These are phyloP conservation scores for Dunaliella salina DNA, from an alignment of 163 green algal genomes.

Conservation along the genomic window DNA sequence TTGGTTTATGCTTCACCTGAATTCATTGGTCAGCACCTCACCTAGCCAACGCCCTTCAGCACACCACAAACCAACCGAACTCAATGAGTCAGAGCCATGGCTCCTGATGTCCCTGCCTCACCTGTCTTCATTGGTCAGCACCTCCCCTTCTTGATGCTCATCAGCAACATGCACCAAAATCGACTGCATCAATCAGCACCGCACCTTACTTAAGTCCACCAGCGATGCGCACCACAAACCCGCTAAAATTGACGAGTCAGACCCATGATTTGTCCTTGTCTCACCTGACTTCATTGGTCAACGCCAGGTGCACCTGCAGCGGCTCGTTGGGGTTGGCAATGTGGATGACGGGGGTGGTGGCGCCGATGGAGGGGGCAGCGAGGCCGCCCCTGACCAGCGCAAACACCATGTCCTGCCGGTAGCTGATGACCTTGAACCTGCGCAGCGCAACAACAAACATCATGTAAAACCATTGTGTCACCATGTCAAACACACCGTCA, in stretches of 20 bases:
- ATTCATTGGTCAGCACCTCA: too few species aligned
- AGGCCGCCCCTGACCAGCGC: slow-evolving; percentile 52
- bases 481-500: too few species aligned
- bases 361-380: slow-evolving; percentile 32
- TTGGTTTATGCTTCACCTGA: too few species aligned
- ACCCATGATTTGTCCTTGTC: not conserved
- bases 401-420: slow-evolving; percentile 50
- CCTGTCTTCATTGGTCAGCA: slow-evolving; percentile 33
- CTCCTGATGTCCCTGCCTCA: slow-evolving; percentile 3
- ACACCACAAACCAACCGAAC: not conserved
- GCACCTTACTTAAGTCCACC: not conserved
- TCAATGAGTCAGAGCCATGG: not conserved
- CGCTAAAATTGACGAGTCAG: not conserved
- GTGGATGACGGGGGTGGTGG: slow-evolving; percentile 23
- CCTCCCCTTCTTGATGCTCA: too few species aligned
- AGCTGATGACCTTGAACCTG: slow-evolving; percentile 1
- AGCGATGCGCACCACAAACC: not conserved
- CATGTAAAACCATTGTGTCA: not conserved
- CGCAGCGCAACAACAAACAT: not conserved
- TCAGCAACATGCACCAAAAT: slow-evolving; percentile 18
- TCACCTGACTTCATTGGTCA: slow-evolving; percentile 35
- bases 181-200: too few species aligned
- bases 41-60: too few species aligned
- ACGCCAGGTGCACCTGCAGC: slow-evolving; percentile 37
- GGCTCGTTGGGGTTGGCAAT: slow-evolving; percentile 37